Conservation (phyloP, 2,329 filamentous ascomycete species). For the Trichoderma asperellum region DNA sequence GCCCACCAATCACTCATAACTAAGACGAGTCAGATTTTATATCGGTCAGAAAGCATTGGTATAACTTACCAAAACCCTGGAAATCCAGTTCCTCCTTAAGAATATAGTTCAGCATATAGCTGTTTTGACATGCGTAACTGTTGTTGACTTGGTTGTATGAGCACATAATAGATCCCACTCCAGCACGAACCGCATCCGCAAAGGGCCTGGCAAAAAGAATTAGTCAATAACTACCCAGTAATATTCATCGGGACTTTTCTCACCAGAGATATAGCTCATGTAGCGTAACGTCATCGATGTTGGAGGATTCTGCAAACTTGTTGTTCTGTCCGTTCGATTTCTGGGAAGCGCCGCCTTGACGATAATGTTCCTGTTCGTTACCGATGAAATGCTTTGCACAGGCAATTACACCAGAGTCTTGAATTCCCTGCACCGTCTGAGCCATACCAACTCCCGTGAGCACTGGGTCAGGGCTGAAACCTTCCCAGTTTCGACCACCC, state of each 20-base stretch:
- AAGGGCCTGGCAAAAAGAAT: conserved; percentile 57
- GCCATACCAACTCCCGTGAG: conserved; percentile 71
- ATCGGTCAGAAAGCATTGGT: neutral
- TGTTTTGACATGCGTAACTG: conserved; percentile 74
- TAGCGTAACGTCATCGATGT: conserved; percentile 62
- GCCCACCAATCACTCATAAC: conserved; percentile 72
- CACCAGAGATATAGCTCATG: conserved; percentile 51
- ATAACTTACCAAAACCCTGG: conserved; percentile 64
- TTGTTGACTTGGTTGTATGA: conserved; percentile 73
- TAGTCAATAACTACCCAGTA: conserved; percentile 43
- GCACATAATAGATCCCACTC: conserved; percentile 65
- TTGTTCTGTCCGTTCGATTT: conserved; percentile 64
- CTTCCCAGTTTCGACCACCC: conserved; percentile 76
- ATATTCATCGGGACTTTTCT: conserved; percentile 65
- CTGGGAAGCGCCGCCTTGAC: conserved; percentile 34
- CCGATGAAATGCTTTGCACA: neutral
- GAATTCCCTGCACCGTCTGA: conserved; percentile 74
- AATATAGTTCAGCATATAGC: conserved; percentile 68
- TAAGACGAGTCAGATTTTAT: conserved; percentile 6
- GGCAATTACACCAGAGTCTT: conserved; percentile 66
- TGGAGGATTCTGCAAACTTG: conserved; percentile 45
- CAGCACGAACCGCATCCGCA: conserved; percentile 63
- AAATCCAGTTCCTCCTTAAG: conserved; percentile 61
- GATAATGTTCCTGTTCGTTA: conserved; percentile 1
- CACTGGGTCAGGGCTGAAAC: conserved; percentile 71